Conservation (phyloP, 805 yeast genomes). For the Kazachstania kunashirensis region DNA sequence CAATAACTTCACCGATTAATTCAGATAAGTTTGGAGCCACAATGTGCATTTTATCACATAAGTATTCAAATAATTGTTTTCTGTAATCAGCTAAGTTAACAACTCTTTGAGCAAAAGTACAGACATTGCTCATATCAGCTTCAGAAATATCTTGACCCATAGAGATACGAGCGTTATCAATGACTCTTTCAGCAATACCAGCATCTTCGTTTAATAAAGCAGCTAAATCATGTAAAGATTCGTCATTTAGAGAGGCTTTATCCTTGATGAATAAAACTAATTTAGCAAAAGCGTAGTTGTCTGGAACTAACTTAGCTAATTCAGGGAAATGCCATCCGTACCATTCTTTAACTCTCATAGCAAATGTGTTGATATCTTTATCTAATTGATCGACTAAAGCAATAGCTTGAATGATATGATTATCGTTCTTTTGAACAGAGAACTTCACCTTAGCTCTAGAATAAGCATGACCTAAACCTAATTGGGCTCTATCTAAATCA, state of each 20-base stretch:
- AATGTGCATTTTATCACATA: slow-evolving; percentile 91
- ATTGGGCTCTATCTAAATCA: slow-evolving; percentile 94
- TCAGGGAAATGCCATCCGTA: slow-evolving; percentile 99
- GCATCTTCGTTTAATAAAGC: slow-evolving; percentile 82
- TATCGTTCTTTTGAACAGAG: slow-evolving; percentile 96
- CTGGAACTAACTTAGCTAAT: slow-evolving; percentile 82
- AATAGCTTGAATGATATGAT: slow-evolving; percentile 98
- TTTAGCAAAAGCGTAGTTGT: slow-evolving; percentile 78
- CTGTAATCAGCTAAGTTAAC: slow-evolving; percentile 89
- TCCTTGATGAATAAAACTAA: slow-evolving; percentile 76
- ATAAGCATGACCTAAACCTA: slow-evolving; percentile 98
- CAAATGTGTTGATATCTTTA: slow-evolving; percentile 94
- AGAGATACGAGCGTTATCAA: slow-evolving; percentile 91
- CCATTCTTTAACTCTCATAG: slow-evolving; percentile 98
- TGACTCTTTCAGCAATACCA: slow-evolving; percentile 79
- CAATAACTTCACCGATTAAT: slow-evolving; percentile 96
- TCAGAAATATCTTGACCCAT: slow-evolving; percentile 99
- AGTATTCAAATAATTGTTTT: slow-evolving; percentile 68
- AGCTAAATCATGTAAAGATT: slow-evolving; percentile 81
- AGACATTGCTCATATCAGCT: slow-evolving; percentile 85
- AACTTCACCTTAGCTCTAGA: slow-evolving; percentile 98
- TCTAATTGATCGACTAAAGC: slow-evolving; percentile 95
- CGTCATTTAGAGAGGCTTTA: slow-evolving; percentile 73
- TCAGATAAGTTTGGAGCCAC: slow-evolving; percentile 97
- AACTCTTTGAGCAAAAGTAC: slow-evolving; percentile 87